Evolutionary conservation across 1,139 yeast genomes (phyloP).

Genomic region (Geotrichum europaeum): DNA sequence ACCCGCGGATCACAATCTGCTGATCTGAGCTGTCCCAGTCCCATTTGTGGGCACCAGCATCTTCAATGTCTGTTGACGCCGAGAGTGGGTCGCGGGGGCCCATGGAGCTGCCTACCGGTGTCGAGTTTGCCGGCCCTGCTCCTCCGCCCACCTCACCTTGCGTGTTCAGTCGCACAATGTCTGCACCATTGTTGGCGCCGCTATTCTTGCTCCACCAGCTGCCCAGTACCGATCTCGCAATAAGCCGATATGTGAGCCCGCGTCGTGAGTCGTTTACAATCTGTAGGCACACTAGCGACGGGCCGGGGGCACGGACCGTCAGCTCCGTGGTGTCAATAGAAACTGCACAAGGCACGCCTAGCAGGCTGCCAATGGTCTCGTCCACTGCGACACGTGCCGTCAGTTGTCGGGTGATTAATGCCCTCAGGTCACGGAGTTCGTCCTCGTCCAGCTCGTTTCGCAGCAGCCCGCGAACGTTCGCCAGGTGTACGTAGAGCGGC

Average conservation of each 20-base stretch:
- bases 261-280: background rate
- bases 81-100: background rate
- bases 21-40: conserved; percentile 9
- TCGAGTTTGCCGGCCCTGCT: background rate
- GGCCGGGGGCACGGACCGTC: conserved; percentile 5
- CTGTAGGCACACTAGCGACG: conserved; percentile 1
- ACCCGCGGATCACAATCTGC: conserved; percentile 1
- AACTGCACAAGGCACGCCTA: conserved; percentile 9
- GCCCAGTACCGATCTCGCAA: background rate
- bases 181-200: background rate
- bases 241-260: background rate
- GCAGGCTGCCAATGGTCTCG: conserved; percentile 7
- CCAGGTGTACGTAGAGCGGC: background rate
- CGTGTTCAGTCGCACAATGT: background rate
- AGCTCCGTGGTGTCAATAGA: background rate
- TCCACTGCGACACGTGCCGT: conserved; percentile 5
- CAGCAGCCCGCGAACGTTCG: background rate
- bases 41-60: background rate
- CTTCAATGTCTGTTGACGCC: background rate
- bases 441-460: background rate
- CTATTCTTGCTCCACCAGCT: background rate
- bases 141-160: background rate
- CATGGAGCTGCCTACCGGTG: background rate
- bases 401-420: background rate
- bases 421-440: background rate